Base-by-base conservation (phyloP, 2,329 filamentous ascomycete genomes). In the Biscogniauxia sp. region DNA sequence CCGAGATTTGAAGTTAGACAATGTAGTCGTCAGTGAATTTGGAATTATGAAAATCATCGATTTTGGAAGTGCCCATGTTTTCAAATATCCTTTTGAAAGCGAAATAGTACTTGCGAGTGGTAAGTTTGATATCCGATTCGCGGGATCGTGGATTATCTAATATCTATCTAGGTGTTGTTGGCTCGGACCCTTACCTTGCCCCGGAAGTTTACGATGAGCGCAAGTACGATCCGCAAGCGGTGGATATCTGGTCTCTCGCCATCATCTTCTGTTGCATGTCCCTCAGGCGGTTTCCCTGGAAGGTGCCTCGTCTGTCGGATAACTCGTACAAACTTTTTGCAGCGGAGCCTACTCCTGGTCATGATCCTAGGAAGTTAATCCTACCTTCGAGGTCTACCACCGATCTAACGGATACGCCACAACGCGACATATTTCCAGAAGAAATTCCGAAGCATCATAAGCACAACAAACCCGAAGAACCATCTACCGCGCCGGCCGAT, bases 241-340 rank as follows among this genome's bases (percentile, higher is more conserved):
- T 94, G 1, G 95, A 99, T 77, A 93, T 99, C 61, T 99, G 95
- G 95, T 99, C 95, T 11, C 82, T 99, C 61, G 95, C 94, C 19
- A 99, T 99, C 69, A 98, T 99, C 58, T 99, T 94, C 78, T 98
- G 95, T 77, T 99, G 95, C 80, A 99, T 99, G 95, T 95, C 92
- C 5, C 81, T 99, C 51, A 86, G 95, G 20, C 83, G 95, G 41
- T 99, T 99, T 72, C 95, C 95, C 0, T 99, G 95, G 95, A 99
- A 99, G 78, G 88, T 96, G 41, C 95, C 95, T 4, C 87, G 93
- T 50, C 80, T 93, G 74, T 91, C 91, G 3, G 95, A 99, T 75
- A 98, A 96, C 75, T 97, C 93, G 0, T 99, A 92, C 78, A 93
- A 94, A 70, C 84, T 99, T 1, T 99, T 99, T 73, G 88, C 94